phyloP scores from a whole-genome alignment of 2,329 filamentous ascomycete species.

The Lizonia empirigonia region DNA sequence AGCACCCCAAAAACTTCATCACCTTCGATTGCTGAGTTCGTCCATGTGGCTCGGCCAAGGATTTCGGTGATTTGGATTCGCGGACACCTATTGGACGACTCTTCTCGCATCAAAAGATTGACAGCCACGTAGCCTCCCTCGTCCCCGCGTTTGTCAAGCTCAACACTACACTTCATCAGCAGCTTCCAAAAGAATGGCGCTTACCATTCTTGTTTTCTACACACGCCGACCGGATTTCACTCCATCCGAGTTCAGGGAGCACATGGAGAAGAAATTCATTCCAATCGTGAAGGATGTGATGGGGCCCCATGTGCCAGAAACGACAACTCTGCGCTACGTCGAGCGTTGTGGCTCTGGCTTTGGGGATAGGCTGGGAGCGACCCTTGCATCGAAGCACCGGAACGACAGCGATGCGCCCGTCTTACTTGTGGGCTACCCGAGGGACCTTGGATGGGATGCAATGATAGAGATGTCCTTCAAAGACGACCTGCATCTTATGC shows the following conservation, averaged over 20 bases:
- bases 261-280: slow-evolving; percentile 25
- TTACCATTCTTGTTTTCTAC: slow-evolving; percentile 19
- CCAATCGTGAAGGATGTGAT: slow-evolving; percentile 27
- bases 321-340: slow-evolving; percentile 20
- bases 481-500: slow-evolving; percentile 34
- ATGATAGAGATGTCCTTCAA: slow-evolving; percentile 28
- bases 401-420: slow-evolving; percentile 23
- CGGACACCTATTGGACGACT: not conserved
- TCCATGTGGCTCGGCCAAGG: too few relatives aligned
- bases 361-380: slow-evolving; percentile 26
- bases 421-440: slow-evolving; percentile 26
- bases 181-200: not conserved
- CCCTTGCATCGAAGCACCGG: slow-evolving; percentile 16
- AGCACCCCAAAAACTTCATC: not conserved
- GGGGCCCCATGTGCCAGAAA: slow-evolving; percentile 13
- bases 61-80: too few relatives aligned
- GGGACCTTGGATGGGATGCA: slow-evolving; percentile 28
- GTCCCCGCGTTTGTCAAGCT: too few relatives aligned
- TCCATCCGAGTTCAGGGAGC: slow-evolving; percentile 21
- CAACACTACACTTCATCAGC: not conserved
- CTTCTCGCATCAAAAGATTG: not conserved
- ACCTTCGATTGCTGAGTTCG: too few relatives aligned
- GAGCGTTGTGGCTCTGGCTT: slow-evolving; percentile 23
- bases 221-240: slow-evolving; percentile 27
- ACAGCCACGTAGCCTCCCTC: too few relatives aligned